Conservation (phyloP, 495 filamentous ascomycete genomes). For the Lophiotrema nucula region DNA sequence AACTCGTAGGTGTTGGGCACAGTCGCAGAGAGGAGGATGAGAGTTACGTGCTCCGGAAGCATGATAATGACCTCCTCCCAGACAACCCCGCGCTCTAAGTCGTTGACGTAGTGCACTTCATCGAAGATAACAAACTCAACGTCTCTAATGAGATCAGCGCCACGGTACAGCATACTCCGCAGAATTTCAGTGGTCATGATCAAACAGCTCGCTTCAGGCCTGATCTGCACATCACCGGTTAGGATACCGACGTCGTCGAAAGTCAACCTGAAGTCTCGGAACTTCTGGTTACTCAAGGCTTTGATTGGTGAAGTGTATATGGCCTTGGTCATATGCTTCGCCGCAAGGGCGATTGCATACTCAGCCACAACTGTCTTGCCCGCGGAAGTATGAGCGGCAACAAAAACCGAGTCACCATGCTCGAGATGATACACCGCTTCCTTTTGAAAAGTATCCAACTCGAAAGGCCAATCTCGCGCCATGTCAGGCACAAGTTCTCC, state of each 20-base stretch:
- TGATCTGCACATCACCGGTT: constrained; percentile 97
- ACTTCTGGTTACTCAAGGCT: constrained; percentile 97
- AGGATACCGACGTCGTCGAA: constrained; percentile 97
- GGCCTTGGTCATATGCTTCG: constrained; percentile 97
- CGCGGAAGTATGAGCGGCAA: constrained; percentile 97
- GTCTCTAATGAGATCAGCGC: constrained; percentile 92
- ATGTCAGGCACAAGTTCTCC: constrained; percentile 89
- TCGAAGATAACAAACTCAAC: constrained; percentile 99
- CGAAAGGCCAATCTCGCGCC: constrained; percentile 94
- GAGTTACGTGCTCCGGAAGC: constrained; percentile 92
- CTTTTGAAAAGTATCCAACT: constrained; percentile 97
- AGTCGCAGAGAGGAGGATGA: constrained; percentile 92
- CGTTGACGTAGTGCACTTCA: constrained; percentile 98
- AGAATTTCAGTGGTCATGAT: constrained; percentile 99
- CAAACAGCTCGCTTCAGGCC: constrained; percentile 93
- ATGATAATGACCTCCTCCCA: constrained; percentile 99
- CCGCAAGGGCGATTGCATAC: constrained; percentile 93
- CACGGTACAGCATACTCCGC: constrained; percentile 95
- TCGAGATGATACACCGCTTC: constrained; percentile 98
- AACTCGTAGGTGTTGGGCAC: constrained; percentile 98
- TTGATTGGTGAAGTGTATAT: constrained; percentile 99
- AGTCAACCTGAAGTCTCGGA: constrained; percentile 81
- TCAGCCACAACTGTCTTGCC: constrained; percentile 98
- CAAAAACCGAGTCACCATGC: constrained; percentile 94
- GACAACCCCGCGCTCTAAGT: constrained; percentile 93